Percentiles rank a stretch among this genome's conserved stretches.
These are phyloP conservation scores for Ephemerocybe angulata DNA, from an alignment of 768 basidiomycete species.

Conservation along the genomic window DNA sequence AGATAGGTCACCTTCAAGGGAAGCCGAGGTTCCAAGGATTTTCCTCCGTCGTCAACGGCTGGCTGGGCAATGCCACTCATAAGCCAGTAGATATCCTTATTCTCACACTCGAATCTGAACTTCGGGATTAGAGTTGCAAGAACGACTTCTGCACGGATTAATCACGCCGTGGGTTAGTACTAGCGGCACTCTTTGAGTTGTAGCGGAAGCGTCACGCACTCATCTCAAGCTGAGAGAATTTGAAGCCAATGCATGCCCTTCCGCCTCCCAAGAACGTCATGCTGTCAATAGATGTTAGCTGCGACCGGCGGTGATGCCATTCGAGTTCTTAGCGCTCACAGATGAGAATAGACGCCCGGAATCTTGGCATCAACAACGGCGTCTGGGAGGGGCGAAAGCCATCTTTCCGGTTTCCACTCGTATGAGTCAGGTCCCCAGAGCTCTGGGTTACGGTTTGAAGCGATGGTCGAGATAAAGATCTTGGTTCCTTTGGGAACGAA, in stretches of 20 bases:
- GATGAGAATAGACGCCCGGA: slow-evolving; percentile 13
- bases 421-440: not conserved
- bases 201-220: slow-evolving; percentile 18
- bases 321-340: slow-evolving; percentile 1
- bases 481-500: slow-evolving; percentile 36
- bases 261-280: slow-evolving; percentile 45
- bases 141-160: slow-evolving; percentile 11
- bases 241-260: slow-evolving; percentile 38
- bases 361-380: slow-evolving; percentile 8
- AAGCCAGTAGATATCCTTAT: not conserved
- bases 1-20: not conserved
- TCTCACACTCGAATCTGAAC: slow-evolving; percentile 8
- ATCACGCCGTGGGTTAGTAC: too few species aligned
- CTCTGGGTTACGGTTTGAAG: slow-evolving; percentile 35
- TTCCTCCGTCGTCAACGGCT: not conserved
- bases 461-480: slow-evolving; percentile 34
- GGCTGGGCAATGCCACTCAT: not conserved
- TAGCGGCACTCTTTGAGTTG: too few species aligned
- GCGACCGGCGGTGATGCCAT: not conserved
- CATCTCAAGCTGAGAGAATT: slow-evolving; percentile 28
- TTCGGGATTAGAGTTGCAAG: slow-evolving; percentile 3
- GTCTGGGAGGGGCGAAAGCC: slow-evolving; percentile 9
- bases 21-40: not conserved
- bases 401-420: slow-evolving; percentile 17
- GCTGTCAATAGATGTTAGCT: slow-evolving; percentile 18